Base-by-base conservation (phyloP, 208 protist species). In the Tritrichomonas musculus region DNA sequence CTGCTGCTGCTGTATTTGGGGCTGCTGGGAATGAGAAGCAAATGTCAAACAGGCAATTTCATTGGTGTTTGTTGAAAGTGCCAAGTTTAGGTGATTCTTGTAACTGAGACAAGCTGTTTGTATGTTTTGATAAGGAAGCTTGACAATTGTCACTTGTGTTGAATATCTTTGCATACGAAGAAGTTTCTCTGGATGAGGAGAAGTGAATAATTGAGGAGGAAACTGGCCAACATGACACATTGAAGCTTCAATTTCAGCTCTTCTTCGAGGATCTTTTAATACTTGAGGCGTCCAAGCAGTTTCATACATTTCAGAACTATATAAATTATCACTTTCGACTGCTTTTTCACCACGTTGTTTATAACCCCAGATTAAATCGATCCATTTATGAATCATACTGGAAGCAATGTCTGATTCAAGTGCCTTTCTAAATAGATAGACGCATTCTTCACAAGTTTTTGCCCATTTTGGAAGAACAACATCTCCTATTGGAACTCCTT, bases 351-450 rank as follows among this genome's bases (percentile, higher is more conserved):
- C 64, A 3, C n/a, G 9, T 84, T 92, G 88, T 41, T 69, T 92
- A n/a, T 69, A 64, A 36, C 88, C 88, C 3, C 3, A 64, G 8
- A 93, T 50, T 3, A 93, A 47, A 92, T 84, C 92, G 27, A 92
- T 92, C 96, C 96, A 96, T 25, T 94, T 65, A 94, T 96, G 93
- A 50, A 96, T 92, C 27, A 94, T 88, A 27, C 30, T 47, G 5
- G 95, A 96, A 0, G 96, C 95, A 93, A 94, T 75, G 36, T 95
- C 94, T 47, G 72, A 94, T 92, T 99, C 99, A 1, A 99, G 96
- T 44, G 94, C 94, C 39, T 93, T 88, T 17, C 92, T 0, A 13
- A 72, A 44, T 14, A 80, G 33, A 30, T 77, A 73, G 8, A 93
- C 33, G 30, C 49, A 93, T 20, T 92, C 75, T 11, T 72, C 25